Conservation (phyloP, 202 grass and related monocot genomes). For the Alloteropsis angusta region DNA sequence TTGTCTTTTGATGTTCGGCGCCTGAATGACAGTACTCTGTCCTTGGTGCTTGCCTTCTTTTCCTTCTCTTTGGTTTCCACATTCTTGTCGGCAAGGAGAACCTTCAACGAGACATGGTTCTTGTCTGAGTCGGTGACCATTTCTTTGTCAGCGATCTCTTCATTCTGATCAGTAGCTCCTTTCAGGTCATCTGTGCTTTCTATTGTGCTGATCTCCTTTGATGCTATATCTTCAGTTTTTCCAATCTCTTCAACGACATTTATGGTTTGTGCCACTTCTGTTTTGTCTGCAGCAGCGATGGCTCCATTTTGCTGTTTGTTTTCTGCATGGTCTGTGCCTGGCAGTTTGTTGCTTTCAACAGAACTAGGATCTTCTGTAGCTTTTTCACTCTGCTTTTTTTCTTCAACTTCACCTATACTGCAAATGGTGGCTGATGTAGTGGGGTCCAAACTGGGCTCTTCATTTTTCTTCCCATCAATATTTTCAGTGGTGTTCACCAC, state of each 20-base stretch:
- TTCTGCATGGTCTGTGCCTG: not conserved
- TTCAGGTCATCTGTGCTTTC: not conserved
- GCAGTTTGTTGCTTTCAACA: not conserved
- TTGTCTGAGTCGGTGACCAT: conserved; percentile 31
- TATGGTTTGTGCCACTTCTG: not conserved
- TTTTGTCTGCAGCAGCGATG: not conserved
- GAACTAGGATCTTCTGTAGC: not conserved
- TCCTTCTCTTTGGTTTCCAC: conserved; percentile 39
- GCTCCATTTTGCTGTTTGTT: not conserved
- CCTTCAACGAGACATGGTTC: conserved; percentile 40
- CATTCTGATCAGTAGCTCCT: not conserved
- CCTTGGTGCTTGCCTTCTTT: conserved; percentile 33
- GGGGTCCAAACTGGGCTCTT: not conserved
- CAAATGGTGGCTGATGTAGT: too few relatives aligned
- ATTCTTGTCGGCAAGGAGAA: conserved; percentile 44
- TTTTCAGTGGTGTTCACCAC: not conserved
- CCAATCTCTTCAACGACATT: not conserved
- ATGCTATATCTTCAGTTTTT: not conserved
- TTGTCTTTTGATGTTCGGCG: conserved; percentile 17
- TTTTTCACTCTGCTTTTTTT: not conserved
- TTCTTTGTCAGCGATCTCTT: conserved; percentile 34
- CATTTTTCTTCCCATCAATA: not conserved
- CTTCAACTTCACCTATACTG: not conserved
- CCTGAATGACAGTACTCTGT: conserved; percentile 26
- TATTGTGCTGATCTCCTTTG: conserved; percentile 19